Percentiles rank a stretch among this genome's conserved stretches.
Evolutionary conservation across 495 filamentous ascomycete species (phyloP).

Genomic region (Xylaria castorea): DNA sequence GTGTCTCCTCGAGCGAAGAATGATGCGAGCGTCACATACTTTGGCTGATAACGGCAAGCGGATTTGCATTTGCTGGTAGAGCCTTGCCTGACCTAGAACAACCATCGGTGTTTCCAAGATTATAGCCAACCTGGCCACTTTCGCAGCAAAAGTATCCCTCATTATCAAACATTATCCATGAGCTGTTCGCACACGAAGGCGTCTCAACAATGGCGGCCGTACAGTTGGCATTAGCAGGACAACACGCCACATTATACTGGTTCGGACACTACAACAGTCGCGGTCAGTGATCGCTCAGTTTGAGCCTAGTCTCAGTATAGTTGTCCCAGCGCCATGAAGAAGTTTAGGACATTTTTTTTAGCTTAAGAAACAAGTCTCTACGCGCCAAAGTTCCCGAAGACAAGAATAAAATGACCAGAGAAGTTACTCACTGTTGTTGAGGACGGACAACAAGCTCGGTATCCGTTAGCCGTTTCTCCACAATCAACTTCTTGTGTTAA

Average conservation of each 20-base stretch:
- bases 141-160: conserved; percentile 33
- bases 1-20: not conserved
- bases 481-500: conserved; percentile 28
- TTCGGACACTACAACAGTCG: conserved; percentile 12
- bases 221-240: conserved; percentile 26
- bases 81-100: conserved; percentile 26
- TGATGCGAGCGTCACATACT: conserved; percentile 17
- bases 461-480: conserved; percentile 21
- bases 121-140: conserved; percentile 28
- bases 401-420: not conserved
- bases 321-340: not conserved
- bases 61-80: conserved; percentile 27
- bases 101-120: conserved; percentile 21
- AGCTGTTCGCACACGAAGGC: conserved; percentile 30
- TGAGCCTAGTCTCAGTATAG: too few relatives aligned
- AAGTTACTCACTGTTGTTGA: conserved; percentile 18
- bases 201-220: conserved; percentile 25
- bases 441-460: conserved; percentile 32
- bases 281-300: not conserved
- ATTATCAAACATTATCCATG: conserved; percentile 35
- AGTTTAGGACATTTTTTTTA: not conserved
- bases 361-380: not conserved
- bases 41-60: conserved; percentile 30
- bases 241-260: conserved; percentile 33
- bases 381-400: not conserved